These are phyloP conservation scores for Ascodesmis nigricans DNA, from an alignment of 495 filamentous ascomycete species.

Conservation along the genomic window DNA sequence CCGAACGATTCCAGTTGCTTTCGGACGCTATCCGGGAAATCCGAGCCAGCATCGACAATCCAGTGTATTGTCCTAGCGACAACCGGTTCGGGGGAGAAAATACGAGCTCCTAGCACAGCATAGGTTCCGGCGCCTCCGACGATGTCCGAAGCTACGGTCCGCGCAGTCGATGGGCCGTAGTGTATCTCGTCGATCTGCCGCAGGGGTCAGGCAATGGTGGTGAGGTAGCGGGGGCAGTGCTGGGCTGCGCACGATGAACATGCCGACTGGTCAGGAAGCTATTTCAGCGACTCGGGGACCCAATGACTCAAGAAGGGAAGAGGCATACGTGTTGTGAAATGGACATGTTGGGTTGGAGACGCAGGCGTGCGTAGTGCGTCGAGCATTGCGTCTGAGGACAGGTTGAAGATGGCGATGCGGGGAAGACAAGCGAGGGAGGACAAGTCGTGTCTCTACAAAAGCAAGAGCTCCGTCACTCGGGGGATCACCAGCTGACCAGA, in stretches of 20 bases:
- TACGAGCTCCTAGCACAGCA: conserved; percentile 61
- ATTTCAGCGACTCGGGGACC: background rate
- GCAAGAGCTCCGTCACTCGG: too few species aligned
- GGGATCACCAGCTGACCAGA: too few species aligned
- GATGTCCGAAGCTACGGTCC: conserved; percentile 40
- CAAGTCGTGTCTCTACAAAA: too few species aligned
- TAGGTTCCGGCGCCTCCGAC: conserved; percentile 76
- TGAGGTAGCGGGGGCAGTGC: too few species aligned
- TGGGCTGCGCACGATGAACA: conserved; percentile 5
- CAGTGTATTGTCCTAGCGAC: conserved; percentile 45
- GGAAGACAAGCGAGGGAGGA: too few species aligned
- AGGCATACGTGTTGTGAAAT: conserved; percentile 3
- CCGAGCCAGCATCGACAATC: conserved; percentile 74
- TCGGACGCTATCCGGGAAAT: conserved; percentile 52
- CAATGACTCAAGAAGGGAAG: background rate
- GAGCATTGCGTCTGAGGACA: too few species aligned
- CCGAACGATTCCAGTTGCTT: conserved; percentile 44
- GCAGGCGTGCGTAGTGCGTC: too few species aligned
- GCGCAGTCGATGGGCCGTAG: conserved; percentile 33
- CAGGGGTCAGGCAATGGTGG: too few species aligned
- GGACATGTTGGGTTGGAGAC: too few species aligned
- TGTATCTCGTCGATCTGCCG: conserved; percentile 55
- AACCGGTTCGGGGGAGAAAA: conserved; percentile 46
- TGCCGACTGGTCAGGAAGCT: conserved; percentile 1
- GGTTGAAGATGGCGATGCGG: too few species aligned